These are phyloP conservation scores for Monilinia fructicola DNA, from an alignment of 2,329 filamentous ascomycete genomes.

Conservation along the genomic window DNA sequence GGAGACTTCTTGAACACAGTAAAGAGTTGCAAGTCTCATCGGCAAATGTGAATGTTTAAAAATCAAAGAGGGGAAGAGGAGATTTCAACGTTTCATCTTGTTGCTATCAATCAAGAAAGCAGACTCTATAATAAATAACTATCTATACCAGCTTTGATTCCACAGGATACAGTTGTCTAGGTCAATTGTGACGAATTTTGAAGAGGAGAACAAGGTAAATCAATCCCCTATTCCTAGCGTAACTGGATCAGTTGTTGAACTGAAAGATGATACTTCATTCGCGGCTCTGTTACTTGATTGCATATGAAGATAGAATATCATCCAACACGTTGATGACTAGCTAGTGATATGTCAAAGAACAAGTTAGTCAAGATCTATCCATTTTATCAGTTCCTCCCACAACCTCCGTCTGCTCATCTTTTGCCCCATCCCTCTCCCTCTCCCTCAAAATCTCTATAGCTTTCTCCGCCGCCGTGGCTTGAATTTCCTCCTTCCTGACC, in stretches of 20 bases:
- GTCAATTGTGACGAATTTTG: too few relatives aligned
- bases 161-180: background rate
- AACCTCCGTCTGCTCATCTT: background rate
- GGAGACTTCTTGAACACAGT: conserved; percentile 32
- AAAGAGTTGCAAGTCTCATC: too few relatives aligned
- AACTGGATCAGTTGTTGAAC: too few relatives aligned
- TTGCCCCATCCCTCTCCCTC: background rate
- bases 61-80: background rate
- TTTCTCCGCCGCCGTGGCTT: conserved; percentile 54
- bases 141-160: background rate
- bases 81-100: background rate
- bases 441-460: conserved; percentile 45
- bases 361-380: background rate
- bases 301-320: background rate
- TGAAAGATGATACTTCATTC: background rate
- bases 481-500: conserved; percentile 52
- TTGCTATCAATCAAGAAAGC: background rate
- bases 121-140: background rate
- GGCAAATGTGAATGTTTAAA: too few relatives aligned
- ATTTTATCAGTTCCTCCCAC: background rate
- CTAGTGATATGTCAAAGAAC: background rate
- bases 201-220: too few relatives aligned
- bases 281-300: too few relatives aligned
- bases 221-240: too few relatives aligned
- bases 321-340: background rate